These are phyloP conservation scores for Botrytis sinoallii DNA, from an alignment of 2,329 filamentous ascomycete species.

Conservation along the genomic window DNA sequence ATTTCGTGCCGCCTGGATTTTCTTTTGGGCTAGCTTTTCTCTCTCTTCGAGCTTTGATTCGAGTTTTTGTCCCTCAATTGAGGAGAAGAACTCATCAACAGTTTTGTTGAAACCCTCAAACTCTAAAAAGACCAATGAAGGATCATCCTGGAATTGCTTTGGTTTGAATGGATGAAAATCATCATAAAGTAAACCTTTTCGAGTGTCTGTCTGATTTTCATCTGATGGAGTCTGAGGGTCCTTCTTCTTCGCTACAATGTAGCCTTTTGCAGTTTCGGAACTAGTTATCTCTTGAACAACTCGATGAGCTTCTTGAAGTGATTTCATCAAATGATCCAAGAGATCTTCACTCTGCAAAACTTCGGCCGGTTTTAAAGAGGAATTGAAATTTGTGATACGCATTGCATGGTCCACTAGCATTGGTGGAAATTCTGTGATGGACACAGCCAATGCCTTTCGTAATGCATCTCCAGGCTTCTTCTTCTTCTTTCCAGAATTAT, in stretches of 20 bases:
- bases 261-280: constrained; percentile 67
- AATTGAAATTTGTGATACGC: constrained; percentile 65
- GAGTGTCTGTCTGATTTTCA: constrained; percentile 40
- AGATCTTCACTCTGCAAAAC: constrained; percentile 64
- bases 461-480: constrained; percentile 72
- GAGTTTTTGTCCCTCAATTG: constrained; percentile 88
- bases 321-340: constrained; percentile 63
- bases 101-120: constrained; percentile 88
- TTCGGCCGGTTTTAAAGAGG: constrained; percentile 61
- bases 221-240: constrained; percentile 30
- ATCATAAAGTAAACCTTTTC: constrained; percentile 66
- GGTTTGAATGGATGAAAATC: constrained; percentile 95
- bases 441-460: constrained; percentile 75
- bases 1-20: constrained; percentile 76
- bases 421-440: constrained; percentile 85
- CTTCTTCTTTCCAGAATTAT: constrained; percentile 60
- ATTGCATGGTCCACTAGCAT: constrained; percentile 85
- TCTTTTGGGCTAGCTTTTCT: constrained; percentile 76
- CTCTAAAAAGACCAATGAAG: constrained; percentile 64
- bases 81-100: constrained; percentile 96
- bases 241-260: constrained; percentile 75
- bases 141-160: constrained; percentile 69
- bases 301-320: constrained; percentile 66
- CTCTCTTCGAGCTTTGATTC: constrained; percentile 79
- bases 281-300: constrained; percentile 68